Evolutionary conservation across 768 basidiomycete genomes (phyloP).

Genomic region (Mycena leptocephala): DNA sequence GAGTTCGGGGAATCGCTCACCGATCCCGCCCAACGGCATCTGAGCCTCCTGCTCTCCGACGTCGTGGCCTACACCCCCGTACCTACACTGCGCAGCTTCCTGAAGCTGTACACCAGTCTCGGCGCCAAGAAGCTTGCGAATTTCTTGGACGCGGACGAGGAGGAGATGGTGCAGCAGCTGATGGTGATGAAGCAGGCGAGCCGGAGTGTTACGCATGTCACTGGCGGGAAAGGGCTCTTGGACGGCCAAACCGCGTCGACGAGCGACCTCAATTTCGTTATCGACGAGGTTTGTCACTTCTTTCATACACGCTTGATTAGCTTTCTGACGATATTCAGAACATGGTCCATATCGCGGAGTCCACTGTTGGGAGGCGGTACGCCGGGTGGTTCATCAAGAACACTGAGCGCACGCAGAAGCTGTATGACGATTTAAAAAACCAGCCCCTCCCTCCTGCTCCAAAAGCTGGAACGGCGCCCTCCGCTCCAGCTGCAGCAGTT

Average conservation of each 20-base stretch:
- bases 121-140: constrained; percentile 93
- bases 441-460: constrained; percentile 60
- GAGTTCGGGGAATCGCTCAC: constrained; percentile 50
- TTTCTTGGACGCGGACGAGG: constrained; percentile 94
- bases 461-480: constrained; percentile 2
- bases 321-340: constrained; percentile 66
- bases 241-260: constrained; percentile 91
- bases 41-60: constrained; percentile 88
- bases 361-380: constrained; percentile 93
- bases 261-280: constrained; percentile 96
- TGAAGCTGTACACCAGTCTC: constrained; percentile 96
- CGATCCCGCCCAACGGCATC: constrained; percentile 90
- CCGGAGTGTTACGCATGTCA: constrained; percentile 80
- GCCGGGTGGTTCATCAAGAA: constrained; percentile 99
- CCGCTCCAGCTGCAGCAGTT: constrained; percentile 38
- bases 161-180: constrained; percentile 95
- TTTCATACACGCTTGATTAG: not conserved
- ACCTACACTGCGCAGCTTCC: constrained; percentile 90
- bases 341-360: constrained; percentile 97
- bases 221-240: constrained; percentile 75
- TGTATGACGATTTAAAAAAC: constrained; percentile 82
- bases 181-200: constrained; percentile 96
- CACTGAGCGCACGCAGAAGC: constrained; percentile 92
- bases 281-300: constrained; percentile 79
- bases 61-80: constrained; percentile 84